Evolutionary conservation across 2,329 filamentous ascomycete species (phyloP), one percentile per base, ranked within the genome.

Genomic region (Hypoxylon sp.): DNA sequence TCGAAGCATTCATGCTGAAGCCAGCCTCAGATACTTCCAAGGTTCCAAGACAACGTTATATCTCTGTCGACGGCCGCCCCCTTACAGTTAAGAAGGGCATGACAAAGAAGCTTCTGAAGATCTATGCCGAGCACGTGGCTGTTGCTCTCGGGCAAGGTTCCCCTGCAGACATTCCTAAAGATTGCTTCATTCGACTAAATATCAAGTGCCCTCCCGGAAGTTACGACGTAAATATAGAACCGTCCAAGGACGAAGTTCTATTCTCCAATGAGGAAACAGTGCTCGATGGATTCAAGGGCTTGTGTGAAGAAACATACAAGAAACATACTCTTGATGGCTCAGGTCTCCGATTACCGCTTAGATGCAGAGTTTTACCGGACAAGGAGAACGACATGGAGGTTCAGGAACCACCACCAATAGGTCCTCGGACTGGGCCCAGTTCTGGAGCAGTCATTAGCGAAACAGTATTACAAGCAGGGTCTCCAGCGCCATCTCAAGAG

Each of bases 201-300:
- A 88, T 95, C 31, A 77, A 77, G 13, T 94, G 91, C 74, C 85
- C 88, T 0, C 76, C 81, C 0, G 84, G 85, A 30, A 89, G 83
- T 64, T 95, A 95, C 73, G 92, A 95, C 78, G 83, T 85, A 1
- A 95, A 94, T 71, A 79, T 94, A 5, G 89, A 93, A 66, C 88
- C 91, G 2, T 83, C 88, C 2, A 95, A 95, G 76, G 89, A 93
- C 63, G 88, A 93, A 73, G 85, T 95, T 1, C 74, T 93, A 0
- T 94, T 95, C 74, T 82, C 82, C 3, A 82, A 92, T 56, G 86
- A 90, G 68, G 53, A 77, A 1, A 54, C 59, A 1, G 49, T 88
- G 0, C 69, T 88, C 1, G 72, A 80, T n/a, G 77, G 82, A 17
- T 88, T 89, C 55, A 81, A 82, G 35, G 70, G 70, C 1, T 75